Evolutionary conservation across 306 rosid genomes (phyloP), one percentile per base, ranked within the genome.

Genomic region (Phaseolus lunatus): DNA sequence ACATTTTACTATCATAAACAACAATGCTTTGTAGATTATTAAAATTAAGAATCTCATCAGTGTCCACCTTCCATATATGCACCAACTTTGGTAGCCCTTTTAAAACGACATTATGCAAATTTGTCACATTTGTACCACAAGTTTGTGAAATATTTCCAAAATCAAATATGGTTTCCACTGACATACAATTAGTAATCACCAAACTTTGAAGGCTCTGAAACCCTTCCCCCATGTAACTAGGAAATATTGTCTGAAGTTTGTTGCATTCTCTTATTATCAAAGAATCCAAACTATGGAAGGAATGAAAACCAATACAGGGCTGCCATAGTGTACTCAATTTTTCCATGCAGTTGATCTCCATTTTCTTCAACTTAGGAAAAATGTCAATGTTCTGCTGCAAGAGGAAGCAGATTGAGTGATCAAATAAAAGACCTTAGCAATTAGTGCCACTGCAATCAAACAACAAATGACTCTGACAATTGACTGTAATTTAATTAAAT

Each of bases 241-340:
- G 66, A 72, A 82, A 77, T 49, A 82, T 44, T 1, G 45, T 61
- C 8, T 29, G 18, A 52, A 82, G 82, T 27, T 82, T 71, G 22
- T 70, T 1, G 20, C 85, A 82, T 20, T 15, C 64, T 19, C 18
- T n/a, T 31, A 82, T 31, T 1, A 39, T 7, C 24, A 82, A 22
- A 26, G 11, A 9, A 29, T 31, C 39, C 23, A 84, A 58, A 35
- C 68, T 72, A 16, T 8, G 1, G 59, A 65, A 84, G 5, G 84
- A 81, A 52, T 72, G 52, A 2, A 4, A 9, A 20, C 29, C 29
- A 4, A 68, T 10, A 39, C 69, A 39, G n/a, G 44, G 4, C 0
- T 22, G 68, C 81, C 79, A 85, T 19, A 85, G 73, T 37, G 45
- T 37, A 13, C 50, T 48, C 26, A 81, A 27, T 4, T 2, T 35